Conservation (phyloP, 257 asterid genomes). For the Capsicum rhomboideum region DNA sequence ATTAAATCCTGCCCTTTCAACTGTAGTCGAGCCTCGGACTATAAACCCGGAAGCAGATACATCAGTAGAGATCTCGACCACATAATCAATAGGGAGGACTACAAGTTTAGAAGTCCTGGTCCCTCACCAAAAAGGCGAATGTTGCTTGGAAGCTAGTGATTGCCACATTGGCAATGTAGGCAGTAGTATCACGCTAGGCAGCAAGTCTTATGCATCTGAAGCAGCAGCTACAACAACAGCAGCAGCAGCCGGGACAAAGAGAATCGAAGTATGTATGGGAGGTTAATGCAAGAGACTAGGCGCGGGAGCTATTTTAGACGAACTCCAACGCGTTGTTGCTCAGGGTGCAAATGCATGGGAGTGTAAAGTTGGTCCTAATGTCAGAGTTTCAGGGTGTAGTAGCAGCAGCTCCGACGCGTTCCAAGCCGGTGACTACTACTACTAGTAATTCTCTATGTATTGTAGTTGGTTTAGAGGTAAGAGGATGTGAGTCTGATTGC, state of each 20-base stretch:
- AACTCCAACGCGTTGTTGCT: slow-evolving; percentile 41
- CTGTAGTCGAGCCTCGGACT: background rate
- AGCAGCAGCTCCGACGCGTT: background rate
- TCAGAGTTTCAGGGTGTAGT: slow-evolving; percentile 29
- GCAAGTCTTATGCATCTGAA: background rate
- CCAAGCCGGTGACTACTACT: background rate
- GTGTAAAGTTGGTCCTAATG: slow-evolving; percentile 78
- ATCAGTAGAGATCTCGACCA: background rate
- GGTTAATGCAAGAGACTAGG: slow-evolving; percentile 89
- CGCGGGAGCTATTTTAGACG: slow-evolving; percentile 38
- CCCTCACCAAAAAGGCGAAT: background rate
- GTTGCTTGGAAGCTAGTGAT: background rate
- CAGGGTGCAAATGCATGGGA: slow-evolving; percentile 95
- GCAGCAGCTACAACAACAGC: slow-evolving; percentile 1
- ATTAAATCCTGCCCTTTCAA: background rate
- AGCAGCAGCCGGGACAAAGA: slow-evolving; percentile 7
- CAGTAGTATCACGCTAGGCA: background rate
- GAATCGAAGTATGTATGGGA: slow-evolving; percentile 85
- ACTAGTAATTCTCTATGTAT: slow-evolving; percentile 31
- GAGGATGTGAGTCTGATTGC: slow-evolving; percentile 65
- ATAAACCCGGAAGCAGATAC: background rate
- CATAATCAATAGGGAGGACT: background rate
- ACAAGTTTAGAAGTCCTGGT: background rate
- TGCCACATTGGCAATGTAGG: background rate
- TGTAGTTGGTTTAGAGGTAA: slow-evolving; percentile 63